Evolutionary conservation across 23 red algal species (phyloP).

Genomic region (Gracilaria domingensis): DNA sequence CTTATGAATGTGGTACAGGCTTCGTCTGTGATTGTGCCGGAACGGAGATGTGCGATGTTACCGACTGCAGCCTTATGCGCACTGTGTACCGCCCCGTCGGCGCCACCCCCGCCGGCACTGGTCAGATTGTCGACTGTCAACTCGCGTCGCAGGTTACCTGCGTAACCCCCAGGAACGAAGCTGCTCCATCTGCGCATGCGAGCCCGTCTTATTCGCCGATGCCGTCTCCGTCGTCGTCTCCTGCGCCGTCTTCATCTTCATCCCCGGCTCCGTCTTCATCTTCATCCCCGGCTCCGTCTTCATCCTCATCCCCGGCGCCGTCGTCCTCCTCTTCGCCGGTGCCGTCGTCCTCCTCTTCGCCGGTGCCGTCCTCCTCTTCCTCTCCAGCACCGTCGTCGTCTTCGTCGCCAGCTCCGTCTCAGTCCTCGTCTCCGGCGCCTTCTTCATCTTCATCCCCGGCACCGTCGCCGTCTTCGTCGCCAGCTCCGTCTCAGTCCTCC

Average conservation of each 20-base stretch:
- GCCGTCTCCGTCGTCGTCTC: slow-evolving; percentile 8
- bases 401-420: too few relatives aligned
- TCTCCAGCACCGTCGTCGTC: slow-evolving; percentile 1
- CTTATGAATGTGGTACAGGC: slow-evolving; percentile 29
- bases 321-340: not conserved
- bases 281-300: not conserved
- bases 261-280: not conserved
- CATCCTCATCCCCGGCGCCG: not conserved
- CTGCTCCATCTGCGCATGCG: not conserved
- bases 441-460: too few relatives aligned
- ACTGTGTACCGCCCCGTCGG: slow-evolving; percentile 25
- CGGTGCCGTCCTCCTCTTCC: not conserved
- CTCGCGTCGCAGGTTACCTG: slow-evolving; percentile 40
- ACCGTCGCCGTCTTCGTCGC: too few relatives aligned
- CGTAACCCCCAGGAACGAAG: slow-evolving; percentile 15
- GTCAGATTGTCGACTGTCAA: slow-evolving; percentile 39
- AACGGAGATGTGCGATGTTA: slow-evolving; percentile 38
- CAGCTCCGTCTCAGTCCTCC: too few relatives aligned
- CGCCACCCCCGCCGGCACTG: not conserved
- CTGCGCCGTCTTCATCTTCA: not conserved
- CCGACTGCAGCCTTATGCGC: slow-evolving; percentile 48
- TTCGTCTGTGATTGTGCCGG: slow-evolving; percentile 56
- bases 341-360: not conserved
- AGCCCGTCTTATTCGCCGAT: not conserved
- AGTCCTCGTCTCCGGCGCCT: too few relatives aligned